Evolutionary conservation across 768 basidiomycete genomes (phyloP).

Genomic region (Pholiota conissans): DNA sequence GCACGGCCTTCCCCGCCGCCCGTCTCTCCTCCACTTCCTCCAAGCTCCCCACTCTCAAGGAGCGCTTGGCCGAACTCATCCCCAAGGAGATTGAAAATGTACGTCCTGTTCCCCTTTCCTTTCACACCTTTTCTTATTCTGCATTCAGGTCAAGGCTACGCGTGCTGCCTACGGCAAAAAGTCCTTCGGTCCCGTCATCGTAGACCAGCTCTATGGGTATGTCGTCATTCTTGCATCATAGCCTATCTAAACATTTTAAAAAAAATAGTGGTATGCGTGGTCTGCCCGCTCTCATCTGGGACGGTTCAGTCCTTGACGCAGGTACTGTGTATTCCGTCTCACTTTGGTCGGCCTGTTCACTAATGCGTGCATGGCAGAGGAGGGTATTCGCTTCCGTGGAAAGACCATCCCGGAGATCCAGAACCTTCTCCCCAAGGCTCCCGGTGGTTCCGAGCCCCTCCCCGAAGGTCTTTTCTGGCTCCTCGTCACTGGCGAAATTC

Average conservation of each 20-base stretch:
- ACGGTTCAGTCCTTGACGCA: constrained; percentile 95
- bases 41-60: constrained; percentile 81
- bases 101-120: constrained; percentile 16
- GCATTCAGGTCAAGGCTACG: constrained; percentile 71
- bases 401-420: constrained; percentile 92
- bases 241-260: constrained; percentile 8
- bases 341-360: background rate
- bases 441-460: constrained; percentile 86
- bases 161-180: constrained; percentile 90
- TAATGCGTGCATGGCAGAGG: constrained; percentile 49
- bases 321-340: constrained; percentile 42
- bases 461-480: constrained; percentile 97
- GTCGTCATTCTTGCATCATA: constrained; percentile 15
- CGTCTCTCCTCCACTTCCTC: constrained; percentile 66
- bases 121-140: background rate
- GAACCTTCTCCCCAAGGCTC: constrained; percentile 84
- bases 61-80: constrained; percentile 91
- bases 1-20: constrained; percentile 43
- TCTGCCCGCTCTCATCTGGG: constrained; percentile 95
- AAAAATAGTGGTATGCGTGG: constrained; percentile 77
- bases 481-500: constrained; percentile 91
- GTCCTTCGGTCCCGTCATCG: constrained; percentile 86
- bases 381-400: constrained; percentile 98
- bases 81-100: constrained; percentile 82
- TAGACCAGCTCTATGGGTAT: constrained; percentile 90